phyloP scores from a whole-genome alignment of 805 yeast genomes.

The Pichia cephalocereana region DNA sequence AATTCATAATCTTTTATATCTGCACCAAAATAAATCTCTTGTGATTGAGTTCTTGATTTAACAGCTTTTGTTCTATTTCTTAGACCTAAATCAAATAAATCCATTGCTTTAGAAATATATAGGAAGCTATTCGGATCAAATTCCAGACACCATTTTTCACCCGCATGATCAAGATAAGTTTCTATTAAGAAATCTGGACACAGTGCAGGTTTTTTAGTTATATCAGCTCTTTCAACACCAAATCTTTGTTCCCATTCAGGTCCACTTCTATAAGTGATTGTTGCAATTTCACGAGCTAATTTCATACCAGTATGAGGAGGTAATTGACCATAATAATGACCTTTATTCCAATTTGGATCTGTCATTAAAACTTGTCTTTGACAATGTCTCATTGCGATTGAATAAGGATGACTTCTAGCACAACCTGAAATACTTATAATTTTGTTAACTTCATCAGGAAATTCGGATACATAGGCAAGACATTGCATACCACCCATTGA shows the following conservation, averaged over 20 bases:
- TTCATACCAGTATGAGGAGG: slow-evolving; percentile 97
- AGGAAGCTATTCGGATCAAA: slow-evolving; percentile 86
- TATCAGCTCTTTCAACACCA: slow-evolving; percentile 82
- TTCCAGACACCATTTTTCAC: slow-evolving; percentile 85
- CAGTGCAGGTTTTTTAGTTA: slow-evolving; percentile 67
- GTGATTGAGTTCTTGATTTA: slow-evolving; percentile 31
- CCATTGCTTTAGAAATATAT: slow-evolving; percentile 91
- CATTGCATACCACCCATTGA: slow-evolving; percentile 99
- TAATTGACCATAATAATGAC: slow-evolving; percentile 59
- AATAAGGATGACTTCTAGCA: slow-evolving; percentile 88
- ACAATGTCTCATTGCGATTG: slow-evolving; percentile 87
- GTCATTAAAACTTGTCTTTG: slow-evolving; percentile 92
- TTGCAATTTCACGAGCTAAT: slow-evolving; percentile 86
- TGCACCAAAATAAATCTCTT: slow-evolving; percentile 22
- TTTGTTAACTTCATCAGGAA: slow-evolving; percentile 64
- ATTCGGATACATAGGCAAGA: slow-evolving; percentile 77
- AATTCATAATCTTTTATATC: slow-evolving; percentile 16
- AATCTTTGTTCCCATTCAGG: slow-evolving; percentile 96
- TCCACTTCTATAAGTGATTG: slow-evolving; percentile 89
- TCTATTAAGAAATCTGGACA: slow-evolving; percentile 93
- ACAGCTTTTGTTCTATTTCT: slow-evolving; percentile 36
- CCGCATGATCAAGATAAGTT: slow-evolving; percentile 89
- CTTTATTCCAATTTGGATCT: slow-evolving; percentile 92
- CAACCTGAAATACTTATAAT: slow-evolving; percentile 83
- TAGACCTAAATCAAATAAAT: slow-evolving; percentile 70